Evolutionary conservation across 1,284 basidiomycete species (phyloP).

Genomic region (Cutaneotrichosporon mucoides): DNA sequence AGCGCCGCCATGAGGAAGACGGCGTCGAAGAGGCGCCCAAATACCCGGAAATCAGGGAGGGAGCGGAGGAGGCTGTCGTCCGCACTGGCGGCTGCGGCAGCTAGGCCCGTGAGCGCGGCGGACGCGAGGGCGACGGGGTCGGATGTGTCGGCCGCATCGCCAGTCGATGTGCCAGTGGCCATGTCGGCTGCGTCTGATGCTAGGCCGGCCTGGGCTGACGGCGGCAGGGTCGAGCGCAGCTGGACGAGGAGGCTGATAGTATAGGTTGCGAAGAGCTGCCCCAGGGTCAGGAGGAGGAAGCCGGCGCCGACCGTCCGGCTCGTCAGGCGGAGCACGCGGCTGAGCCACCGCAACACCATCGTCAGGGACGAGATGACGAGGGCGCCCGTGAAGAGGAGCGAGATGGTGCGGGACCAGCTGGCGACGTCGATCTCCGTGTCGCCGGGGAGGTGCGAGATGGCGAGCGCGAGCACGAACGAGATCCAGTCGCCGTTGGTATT

Average conservation of each 20-base stretch:
- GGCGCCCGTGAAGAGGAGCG: constrained; percentile 44
- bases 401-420: constrained; percentile 44
- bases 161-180: not conserved
- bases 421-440: constrained; percentile 42
- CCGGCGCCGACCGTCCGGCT: constrained; percentile 48
- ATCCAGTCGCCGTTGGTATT: constrained; percentile 51
- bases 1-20: constrained; percentile 44
- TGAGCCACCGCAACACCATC: constrained; percentile 46
- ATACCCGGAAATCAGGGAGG: constrained; percentile 48
- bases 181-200: not conserved
- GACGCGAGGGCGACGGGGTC: not conserved
- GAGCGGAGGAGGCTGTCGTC: constrained; percentile 39
- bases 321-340: constrained; percentile 43
- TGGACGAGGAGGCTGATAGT: constrained; percentile 49
- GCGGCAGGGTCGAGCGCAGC: constrained; percentile 8
- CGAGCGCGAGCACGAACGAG: constrained; percentile 44
- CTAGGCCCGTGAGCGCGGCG: not conserved
- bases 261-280: constrained; percentile 49
- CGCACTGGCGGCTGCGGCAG: not conserved
- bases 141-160: no score
- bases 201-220: not conserved
- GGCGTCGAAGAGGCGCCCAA: constrained; percentile 48
- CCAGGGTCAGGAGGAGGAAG: constrained; percentile 44
- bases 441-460: constrained; percentile 39
- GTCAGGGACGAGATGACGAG: constrained; percentile 44